These are phyloP conservation scores for Theileria annulata DNA, from an alignment of 169 alveolate species.

Conservation along the genomic window DNA sequence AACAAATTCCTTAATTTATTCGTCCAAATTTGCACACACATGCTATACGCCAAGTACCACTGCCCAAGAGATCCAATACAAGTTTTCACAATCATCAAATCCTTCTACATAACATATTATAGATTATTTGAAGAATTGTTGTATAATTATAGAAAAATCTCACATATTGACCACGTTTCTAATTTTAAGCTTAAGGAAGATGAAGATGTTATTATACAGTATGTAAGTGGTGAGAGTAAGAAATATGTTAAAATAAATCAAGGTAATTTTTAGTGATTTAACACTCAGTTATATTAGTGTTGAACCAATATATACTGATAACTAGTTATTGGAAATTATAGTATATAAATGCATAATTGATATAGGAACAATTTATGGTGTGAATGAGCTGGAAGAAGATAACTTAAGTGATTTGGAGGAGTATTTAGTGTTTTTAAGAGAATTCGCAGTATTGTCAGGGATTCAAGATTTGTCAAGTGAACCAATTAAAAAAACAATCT, in stretches of 20 bases:
- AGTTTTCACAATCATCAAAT: slow-evolving; percentile 17
- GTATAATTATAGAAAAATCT: slow-evolving; percentile 1
- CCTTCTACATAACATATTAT: slow-evolving; percentile 28
- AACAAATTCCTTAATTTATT: slow-evolving; percentile 10
- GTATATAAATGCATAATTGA: not conserved
- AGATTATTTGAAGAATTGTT: not conserved
- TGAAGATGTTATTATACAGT: not conserved
- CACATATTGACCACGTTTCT: slow-evolving; percentile 17
- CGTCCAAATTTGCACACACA: slow-evolving; percentile 34
- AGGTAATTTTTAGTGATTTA: not conserved
- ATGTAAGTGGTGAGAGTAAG: not conserved
- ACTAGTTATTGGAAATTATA: not conserved
- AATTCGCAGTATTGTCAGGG: slow-evolving; percentile 12
- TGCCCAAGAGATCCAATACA: slow-evolving; percentile 47
- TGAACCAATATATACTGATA: slow-evolving; percentile 9
- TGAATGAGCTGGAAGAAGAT: not conserved
- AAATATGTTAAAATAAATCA: not conserved
- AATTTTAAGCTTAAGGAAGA: slow-evolving; percentile 17
- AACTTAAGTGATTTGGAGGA: slow-evolving; percentile 4
- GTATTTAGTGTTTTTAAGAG: not conserved
- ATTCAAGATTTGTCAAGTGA: slow-evolving; percentile 9
- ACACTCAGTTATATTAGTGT: slow-evolving; percentile 4
- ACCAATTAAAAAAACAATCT: not conserved
- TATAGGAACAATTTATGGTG: not conserved
- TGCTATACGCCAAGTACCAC: slow-evolving; percentile 30